Evolutionary conservation across 495 filamentous ascomycete species (phyloP).

Genomic region (Penicillium malachiteum): DNA sequence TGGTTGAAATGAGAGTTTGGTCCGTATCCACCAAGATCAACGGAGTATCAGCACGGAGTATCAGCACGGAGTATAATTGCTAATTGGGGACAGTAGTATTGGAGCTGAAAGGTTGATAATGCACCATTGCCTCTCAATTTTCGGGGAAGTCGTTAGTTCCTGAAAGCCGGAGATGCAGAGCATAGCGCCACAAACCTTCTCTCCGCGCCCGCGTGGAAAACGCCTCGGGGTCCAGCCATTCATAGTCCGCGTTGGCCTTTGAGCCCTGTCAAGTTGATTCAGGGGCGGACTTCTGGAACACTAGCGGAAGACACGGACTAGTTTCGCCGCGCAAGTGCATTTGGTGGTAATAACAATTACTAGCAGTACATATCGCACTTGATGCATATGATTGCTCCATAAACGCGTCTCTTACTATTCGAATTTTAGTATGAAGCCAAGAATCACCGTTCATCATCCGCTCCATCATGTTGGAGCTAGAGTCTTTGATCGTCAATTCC

Average conservation of each 20-base stretch:
- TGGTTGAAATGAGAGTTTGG: conserved; percentile 9
- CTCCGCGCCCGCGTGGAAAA: conserved; percentile 6
- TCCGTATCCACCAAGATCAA: conserved; percentile 14
- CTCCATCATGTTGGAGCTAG: no score
- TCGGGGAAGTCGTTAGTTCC: neutral
- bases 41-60: neutral
- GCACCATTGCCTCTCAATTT: neutral
- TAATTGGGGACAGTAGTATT: no score
- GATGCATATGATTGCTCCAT: no score
- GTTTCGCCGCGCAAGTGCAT: conserved; percentile 8
- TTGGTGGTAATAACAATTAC: neutral
- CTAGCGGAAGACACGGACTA: conserved; percentile 16
- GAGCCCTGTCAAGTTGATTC: conserved; percentile 4
- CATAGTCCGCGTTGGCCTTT: neutral
- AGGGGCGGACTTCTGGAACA: conserved; percentile 24
- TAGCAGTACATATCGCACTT: no score
- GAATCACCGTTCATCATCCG: no score
- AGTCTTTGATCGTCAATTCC: no score
- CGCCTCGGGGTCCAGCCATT: neutral
- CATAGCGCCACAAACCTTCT: conserved; percentile 12
- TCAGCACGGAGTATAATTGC: neutral
- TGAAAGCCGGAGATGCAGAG: neutral
- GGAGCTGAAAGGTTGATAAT: no score
- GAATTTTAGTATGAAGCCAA: no score
- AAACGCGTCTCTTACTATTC: no score